These are phyloP conservation scores for Phytophthora sansomeana DNA, from an alignment of 352 stramenopile genomes.

Conservation along the genomic window DNA sequence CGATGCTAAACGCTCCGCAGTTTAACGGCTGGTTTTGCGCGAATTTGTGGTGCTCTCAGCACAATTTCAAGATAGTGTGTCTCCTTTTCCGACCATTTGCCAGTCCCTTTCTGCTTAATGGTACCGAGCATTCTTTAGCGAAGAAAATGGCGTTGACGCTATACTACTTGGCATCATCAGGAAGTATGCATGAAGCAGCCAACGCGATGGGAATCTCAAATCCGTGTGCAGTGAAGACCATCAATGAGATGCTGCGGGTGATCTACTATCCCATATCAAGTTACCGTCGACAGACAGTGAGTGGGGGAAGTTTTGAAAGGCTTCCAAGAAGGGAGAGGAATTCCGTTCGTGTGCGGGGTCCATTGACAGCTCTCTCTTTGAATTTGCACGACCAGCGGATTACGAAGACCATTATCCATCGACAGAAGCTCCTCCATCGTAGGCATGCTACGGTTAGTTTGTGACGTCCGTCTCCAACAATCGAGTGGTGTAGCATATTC, in stretches of 20 bases:
- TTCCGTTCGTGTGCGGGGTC: constrained; percentile 1
- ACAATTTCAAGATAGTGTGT: no score
- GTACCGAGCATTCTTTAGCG: neutral
- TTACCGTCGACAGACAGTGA: neutral
- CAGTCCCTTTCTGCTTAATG: neutral
- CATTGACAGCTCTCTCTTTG: neutral
- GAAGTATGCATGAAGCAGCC: constrained; percentile 2
- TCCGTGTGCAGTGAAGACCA: neutral
- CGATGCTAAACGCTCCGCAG: no score
- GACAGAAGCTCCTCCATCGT: no score
- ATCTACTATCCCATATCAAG: neutral
- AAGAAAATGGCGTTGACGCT: neutral
- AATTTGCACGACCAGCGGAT: constrained; percentile 1
- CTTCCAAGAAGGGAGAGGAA: neutral
- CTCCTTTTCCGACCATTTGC: neutral
- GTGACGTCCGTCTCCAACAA: no score
- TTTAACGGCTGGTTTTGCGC: no score
- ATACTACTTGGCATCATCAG: constrained; percentile 3
- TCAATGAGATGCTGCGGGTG: neutral
- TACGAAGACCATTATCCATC: no score
- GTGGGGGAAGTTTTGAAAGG: neutral
- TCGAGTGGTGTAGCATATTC: no score
- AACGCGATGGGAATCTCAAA: constrained; percentile 5
- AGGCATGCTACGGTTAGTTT: no score
- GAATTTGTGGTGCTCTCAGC: no score